A percentile compares a stretch with the other conserved stretches of the same genome.
These are phyloP conservation scores for Gremmenia infestans DNA, from an alignment of 2,329 filamentous ascomycete genomes.

Conservation along the genomic window DNA sequence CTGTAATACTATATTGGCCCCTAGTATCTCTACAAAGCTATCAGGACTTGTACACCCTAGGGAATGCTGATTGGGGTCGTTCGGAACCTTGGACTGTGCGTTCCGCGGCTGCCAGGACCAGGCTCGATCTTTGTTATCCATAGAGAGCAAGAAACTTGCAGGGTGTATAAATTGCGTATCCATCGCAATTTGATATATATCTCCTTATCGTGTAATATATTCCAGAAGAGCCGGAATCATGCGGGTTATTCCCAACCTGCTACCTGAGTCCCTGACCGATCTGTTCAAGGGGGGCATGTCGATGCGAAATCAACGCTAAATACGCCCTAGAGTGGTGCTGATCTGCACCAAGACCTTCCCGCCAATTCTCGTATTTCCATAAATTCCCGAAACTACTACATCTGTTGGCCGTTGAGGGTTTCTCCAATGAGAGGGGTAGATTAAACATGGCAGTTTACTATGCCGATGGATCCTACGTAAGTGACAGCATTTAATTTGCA, in stretches of 20 bases:
- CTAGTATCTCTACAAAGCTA: background rate
- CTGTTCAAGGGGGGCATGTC: background rate
- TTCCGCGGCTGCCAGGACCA: background rate
- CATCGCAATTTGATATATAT: too few species aligned
- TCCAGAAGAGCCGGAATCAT: too few species aligned
- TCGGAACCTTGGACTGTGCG: background rate
- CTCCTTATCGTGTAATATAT: too few species aligned
- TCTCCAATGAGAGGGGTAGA: too few species aligned
- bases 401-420: too few species aligned
- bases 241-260: too few species aligned
- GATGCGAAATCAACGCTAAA: background rate
- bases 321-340: background rate
- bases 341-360: background rate
- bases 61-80: background rate
- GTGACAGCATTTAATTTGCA: background rate
- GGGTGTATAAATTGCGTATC: too few species aligned
- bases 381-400: background rate
- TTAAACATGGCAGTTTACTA: background rate
- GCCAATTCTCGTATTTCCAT: background rate
- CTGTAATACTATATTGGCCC: too few species aligned
- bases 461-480: background rate
- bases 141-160: too few species aligned
- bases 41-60: background rate
- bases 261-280: background rate
- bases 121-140: background rate